A percentile compares a stretch with the other conserved stretches of the same genome.
Conservation (phyloP, 2,329 filamentous ascomycete species). For the Pseudocercospora crystallina region DNA sequence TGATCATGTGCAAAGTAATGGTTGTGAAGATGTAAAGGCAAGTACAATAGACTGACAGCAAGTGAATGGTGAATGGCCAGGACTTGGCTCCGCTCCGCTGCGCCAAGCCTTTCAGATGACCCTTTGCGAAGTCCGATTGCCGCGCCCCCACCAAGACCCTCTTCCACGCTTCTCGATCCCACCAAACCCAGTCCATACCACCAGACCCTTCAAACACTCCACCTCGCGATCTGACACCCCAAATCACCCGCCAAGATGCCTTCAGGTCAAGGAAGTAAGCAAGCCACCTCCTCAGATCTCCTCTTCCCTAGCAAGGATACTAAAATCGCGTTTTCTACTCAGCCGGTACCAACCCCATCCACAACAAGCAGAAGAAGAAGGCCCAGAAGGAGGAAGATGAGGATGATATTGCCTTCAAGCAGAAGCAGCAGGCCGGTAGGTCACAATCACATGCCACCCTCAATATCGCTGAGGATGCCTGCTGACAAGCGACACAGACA, state of each 20-base stretch:
- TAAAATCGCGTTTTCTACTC: slow-evolving; percentile 22
- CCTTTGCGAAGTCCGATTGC: no score
- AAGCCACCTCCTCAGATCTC: slow-evolving; percentile 44
- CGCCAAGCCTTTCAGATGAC: no score
- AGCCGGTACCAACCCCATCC: slow-evolving; percentile 56
- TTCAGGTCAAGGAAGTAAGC: slow-evolving; percentile 51
- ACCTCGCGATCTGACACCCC: background rate
- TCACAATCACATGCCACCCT: slow-evolving; percentile 10
- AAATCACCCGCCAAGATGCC: slow-evolving; percentile 41
- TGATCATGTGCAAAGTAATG: no score
- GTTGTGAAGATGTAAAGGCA: no score
- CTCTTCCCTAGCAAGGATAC: slow-evolving; percentile 50
- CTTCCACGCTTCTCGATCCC: no score
- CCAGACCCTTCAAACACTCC: background rate
- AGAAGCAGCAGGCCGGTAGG: slow-evolving; percentile 83
- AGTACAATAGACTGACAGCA: no score
- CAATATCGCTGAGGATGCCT: background rate
- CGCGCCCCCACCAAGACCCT: no score
- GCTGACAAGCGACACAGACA: slow-evolving; percentile 40
- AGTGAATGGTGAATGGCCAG: no score
- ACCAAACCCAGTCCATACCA: no score
- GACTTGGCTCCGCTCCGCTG: no score
- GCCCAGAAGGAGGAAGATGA: slow-evolving; percentile 77
- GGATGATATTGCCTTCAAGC: slow-evolving; percentile 77
- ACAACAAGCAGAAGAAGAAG: slow-evolving; percentile 83